Percentiles rank a stretch among this genome's conserved stretches.
Evolutionary conservation across 345 rosid genomes (phyloP).

Genomic region (Abelmoschus esculentus): DNA sequence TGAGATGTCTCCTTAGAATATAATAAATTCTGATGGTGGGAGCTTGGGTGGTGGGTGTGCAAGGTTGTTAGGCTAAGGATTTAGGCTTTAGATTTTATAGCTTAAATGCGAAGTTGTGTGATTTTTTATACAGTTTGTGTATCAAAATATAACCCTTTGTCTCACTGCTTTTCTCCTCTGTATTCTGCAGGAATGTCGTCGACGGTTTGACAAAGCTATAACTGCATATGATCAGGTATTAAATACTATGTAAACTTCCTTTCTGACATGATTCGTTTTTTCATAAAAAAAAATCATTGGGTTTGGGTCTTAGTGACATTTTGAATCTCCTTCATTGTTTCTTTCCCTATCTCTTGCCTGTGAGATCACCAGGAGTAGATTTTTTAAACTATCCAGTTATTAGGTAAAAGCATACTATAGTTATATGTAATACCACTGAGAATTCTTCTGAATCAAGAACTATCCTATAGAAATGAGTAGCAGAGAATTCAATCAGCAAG

Average conservation of each 20-base stretch:
- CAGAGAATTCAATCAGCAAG: background rate
- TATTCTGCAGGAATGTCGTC: constrained; percentile 61
- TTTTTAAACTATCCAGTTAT: background rate
- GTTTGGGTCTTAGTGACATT: background rate
- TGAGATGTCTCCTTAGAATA: background rate
- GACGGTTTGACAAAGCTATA: background rate
- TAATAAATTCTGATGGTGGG: background rate
- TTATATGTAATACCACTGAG: background rate
- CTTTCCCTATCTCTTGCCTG: background rate
- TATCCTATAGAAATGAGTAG: background rate
- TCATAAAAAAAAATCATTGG: background rate
- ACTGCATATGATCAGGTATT: constrained; percentile 67
- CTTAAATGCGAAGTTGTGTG: no score
- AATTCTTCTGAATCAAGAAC: background rate
- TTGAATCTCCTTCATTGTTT: background rate
- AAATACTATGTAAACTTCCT: background rate
- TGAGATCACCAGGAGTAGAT: background rate
- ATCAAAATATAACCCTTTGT: no score
- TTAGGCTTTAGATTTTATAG: no score
- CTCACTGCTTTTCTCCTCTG: constrained; percentile 1
- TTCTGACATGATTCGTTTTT: background rate
- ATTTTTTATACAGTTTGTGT: no score
- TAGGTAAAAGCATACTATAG: background rate
- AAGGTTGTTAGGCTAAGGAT: no score
- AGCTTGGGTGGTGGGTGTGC: background rate